Base-by-base conservation (phyloP, 1,284 basidiomycete species). In the Malassezia vespertilionis region DNA sequence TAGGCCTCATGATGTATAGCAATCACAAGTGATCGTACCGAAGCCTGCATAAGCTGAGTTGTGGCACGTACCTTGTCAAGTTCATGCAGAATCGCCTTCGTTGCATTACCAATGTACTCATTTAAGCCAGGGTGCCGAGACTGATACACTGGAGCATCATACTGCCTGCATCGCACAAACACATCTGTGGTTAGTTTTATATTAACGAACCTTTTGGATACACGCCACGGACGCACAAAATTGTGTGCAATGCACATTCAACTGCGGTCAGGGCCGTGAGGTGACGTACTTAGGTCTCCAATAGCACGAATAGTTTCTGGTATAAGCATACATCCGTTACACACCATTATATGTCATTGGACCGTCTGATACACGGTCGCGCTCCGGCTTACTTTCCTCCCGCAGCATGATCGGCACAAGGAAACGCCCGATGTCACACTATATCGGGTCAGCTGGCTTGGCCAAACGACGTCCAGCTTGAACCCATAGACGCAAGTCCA, bases 241-340 rank as follows among this genome's bases (percentile, higher is more conserved):
- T 85, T 1, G 82, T 83, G 68, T 95, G 89, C 49, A 93, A 81
- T 2, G 86, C 84, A 20, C 90, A 84, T 71, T 96, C 90, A 59
- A 96, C 48, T 51, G 32, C n/a, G 17, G 26, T 45, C 9, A 51
- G 38, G 10, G 8, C n/a, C 12, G 6, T 7, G 11, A 7, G 8
- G 20, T 23, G 7, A 41, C 48, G 12, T 41, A 51, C 48, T 17
- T 22, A 51, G 26, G 4, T 51, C 43, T 21, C 30, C 15, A 11
- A 45, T 34, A 27, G 21, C 28, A 12, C 17, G 22, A 14, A 51
- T 33, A 24, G 48, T 51, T 33, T 51, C 48, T 51, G 9, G 4
- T 15, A 28, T 8, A n/a, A n/a, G n/a, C n/a, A n/a, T 12, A 39
- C 24, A 18, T 17, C 1, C 17, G 26, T 28, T n/a, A 40, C 48